Conservation (phyloP, 208 protist genomes). For the Naegleria fowleri region DNA sequence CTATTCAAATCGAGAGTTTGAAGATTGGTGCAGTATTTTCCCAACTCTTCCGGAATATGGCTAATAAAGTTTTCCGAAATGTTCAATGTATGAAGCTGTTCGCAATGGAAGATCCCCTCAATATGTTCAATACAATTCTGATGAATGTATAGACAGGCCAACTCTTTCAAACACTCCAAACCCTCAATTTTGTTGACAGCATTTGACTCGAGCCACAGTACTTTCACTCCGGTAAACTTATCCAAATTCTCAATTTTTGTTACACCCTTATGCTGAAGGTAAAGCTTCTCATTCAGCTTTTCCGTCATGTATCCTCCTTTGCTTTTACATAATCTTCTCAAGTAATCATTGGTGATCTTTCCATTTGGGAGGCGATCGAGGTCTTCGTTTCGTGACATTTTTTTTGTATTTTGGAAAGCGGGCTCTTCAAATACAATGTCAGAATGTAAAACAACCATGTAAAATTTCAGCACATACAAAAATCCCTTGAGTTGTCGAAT, state of each 20-base stretch:
- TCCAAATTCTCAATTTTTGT: slow-evolving; percentile 52
- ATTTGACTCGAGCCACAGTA: slow-evolving; percentile 53
- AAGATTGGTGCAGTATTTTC: slow-evolving; percentile 13
- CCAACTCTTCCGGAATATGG: slow-evolving; percentile 10
- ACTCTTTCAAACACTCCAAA: slow-evolving; percentile 30
- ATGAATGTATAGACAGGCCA: slow-evolving; percentile 52
- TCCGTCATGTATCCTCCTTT: not conserved
- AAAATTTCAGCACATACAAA: not conserved
- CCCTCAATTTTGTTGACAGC: slow-evolving; percentile 37
- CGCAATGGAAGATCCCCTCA: slow-evolving; percentile 34
- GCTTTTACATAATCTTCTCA: not conserved
- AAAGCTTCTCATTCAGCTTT: slow-evolving; percentile 50
- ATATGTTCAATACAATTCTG: slow-evolving; percentile 49
- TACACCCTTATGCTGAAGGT: slow-evolving; percentile 54
- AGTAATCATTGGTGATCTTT: not conserved
- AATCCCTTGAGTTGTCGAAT: too few relatives aligned
- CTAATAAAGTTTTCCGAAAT: slow-evolving; percentile 48
- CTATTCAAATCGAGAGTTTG: slow-evolving; percentile 36
- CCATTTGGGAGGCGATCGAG: not conserved
- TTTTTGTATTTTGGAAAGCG: not conserved
- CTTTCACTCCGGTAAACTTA: slow-evolving; percentile 39
- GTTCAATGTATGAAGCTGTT: slow-evolving; percentile 44
- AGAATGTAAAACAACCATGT: not conserved
- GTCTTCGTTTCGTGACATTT: not conserved
- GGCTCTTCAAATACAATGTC: too few relatives aligned